A percentile compares a stretch with the other conserved stretches of the same genome.
Evolutionary conservation across 139 green algal species (phyloP).

Genomic region (Chlorella sp.): DNA sequence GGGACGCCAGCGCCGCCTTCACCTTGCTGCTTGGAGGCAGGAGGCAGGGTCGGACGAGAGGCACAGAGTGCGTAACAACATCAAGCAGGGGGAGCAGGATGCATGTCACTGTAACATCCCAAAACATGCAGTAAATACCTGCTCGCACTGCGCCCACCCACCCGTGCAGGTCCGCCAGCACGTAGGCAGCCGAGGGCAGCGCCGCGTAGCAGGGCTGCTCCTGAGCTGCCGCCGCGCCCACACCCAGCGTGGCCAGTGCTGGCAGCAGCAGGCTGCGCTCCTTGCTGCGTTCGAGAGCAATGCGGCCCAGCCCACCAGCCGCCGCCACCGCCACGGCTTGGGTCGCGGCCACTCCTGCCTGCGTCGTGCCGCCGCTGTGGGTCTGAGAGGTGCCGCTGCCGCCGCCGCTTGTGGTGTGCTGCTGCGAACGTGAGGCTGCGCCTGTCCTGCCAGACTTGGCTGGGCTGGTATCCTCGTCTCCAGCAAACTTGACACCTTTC

Average conservation of each 20-base stretch:
- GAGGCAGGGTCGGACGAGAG: not conserved
- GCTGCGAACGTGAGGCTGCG: not conserved
- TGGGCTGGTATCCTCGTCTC: not conserved
- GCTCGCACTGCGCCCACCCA: not conserved
- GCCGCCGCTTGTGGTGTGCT: constrained; percentile 14
- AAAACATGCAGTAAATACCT: not conserved
- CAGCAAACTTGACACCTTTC: constrained; percentile 20
- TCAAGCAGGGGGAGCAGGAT: too few relatives aligned
- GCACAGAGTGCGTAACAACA: too few relatives aligned
- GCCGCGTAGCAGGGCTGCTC: constrained; percentile 28
- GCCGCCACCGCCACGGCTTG: not conserved
- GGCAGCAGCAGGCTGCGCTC: constrained; percentile 37
- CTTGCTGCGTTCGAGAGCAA: constrained; percentile 10
- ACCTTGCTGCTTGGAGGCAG: constrained; percentile 18
- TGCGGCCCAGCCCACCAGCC: not conserved
- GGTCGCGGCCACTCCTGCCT: not conserved
- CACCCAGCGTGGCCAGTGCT: constrained; percentile 12
- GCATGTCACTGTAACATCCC: too few relatives aligned
- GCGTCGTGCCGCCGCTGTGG: not conserved
- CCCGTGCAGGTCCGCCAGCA: constrained; percentile 41
- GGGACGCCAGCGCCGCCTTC: constrained; percentile 6
- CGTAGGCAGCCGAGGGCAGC: constrained; percentile 38
- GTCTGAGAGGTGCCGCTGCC: not conserved
- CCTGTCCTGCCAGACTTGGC: too few relatives aligned
- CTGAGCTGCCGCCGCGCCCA: constrained; percentile 1